Evolutionary conservation across 2,329 filamentous ascomycete genomes (phyloP).

Genomic region (Trichoderma harzianum): DNA sequence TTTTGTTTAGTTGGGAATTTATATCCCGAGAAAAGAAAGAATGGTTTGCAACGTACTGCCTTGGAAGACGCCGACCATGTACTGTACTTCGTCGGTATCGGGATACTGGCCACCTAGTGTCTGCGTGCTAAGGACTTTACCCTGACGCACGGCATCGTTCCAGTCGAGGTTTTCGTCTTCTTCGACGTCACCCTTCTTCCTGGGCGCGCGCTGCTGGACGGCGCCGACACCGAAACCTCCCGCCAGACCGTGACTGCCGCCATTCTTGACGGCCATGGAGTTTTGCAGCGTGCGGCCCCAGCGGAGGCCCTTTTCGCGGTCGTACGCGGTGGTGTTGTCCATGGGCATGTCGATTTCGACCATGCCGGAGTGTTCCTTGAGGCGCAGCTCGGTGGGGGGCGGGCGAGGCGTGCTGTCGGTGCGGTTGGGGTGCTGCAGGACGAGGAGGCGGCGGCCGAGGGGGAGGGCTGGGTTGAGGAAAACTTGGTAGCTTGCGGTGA

Average conservation of each 20-base stretch:
- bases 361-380: slow-evolving; percentile 80
- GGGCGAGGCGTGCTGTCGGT: slow-evolving; percentile 49
- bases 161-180: slow-evolving; percentile 57
- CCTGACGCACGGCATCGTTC: slow-evolving; percentile 63
- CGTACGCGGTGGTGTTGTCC: slow-evolving; percentile 69
- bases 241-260: slow-evolving; percentile 66
- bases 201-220: slow-evolving; percentile 39
- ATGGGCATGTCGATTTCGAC: slow-evolving; percentile 90
- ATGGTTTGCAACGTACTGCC: slow-evolving; percentile 56
- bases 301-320: slow-evolving; percentile 74
- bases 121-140: slow-evolving; percentile 72
- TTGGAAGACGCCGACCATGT: slow-evolving; percentile 91
- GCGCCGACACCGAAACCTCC: slow-evolving; percentile 67
- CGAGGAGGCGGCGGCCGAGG: slow-evolving; percentile 62
- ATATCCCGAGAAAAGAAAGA: slow-evolving; percentile 8
- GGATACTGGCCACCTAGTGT: slow-evolving; percentile 81
- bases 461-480: slow-evolving; percentile 75
- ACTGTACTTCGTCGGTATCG: slow-evolving; percentile 67
- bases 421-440: slow-evolving; percentile 88
- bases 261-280: slow-evolving; percentile 55
- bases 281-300: slow-evolving; percentile 76
- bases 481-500: slow-evolving; percentile 75
- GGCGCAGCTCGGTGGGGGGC: slow-evolving; percentile 68
- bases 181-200: slow-evolving; percentile 41
- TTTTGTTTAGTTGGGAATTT: slow-evolving; percentile 18